Percentiles rank a stretch among this genome's conserved stretches.
phyloP scores from a whole-genome alignment of 2,329 filamentous ascomycete species.

The Metarhizium anisopliae region DNA sequence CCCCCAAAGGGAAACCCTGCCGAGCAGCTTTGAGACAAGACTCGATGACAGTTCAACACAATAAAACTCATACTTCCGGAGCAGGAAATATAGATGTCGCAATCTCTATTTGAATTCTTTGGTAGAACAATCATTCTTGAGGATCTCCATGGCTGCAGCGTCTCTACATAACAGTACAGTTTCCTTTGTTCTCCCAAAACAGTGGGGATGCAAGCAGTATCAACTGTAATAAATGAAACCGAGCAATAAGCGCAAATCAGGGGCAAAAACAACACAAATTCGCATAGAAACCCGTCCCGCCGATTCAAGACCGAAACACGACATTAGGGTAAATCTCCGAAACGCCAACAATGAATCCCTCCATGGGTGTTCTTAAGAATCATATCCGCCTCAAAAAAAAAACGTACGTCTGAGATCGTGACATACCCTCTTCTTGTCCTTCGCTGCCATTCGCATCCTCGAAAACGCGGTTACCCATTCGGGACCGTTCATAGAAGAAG shows the following conservation, averaged over 20 bases:
- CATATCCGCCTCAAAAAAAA: not conserved
- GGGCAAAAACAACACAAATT: too few relatives aligned
- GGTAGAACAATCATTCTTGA: not conserved
- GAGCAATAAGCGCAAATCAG: not conserved
- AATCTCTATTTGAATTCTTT: not conserved
- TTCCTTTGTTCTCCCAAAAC: not conserved
- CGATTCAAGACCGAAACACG: not conserved
- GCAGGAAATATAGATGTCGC: not conserved
- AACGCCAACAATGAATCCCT: conserved; percentile 4
- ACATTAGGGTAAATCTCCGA: not conserved
- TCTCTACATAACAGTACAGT: not conserved
- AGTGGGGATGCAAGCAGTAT: not conserved
- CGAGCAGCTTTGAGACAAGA: too few relatives aligned
- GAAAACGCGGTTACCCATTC: not conserved
- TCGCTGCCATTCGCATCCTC: not conserved
- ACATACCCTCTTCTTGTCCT: not conserved
- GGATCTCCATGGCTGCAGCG: not conserved
- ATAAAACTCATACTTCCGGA: not conserved
- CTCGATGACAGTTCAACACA: too few relatives aligned
- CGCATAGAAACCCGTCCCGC: not conserved
- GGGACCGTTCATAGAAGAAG: not conserved
- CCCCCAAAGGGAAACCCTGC: too few relatives aligned
- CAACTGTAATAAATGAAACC: not conserved
- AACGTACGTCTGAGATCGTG: not conserved
- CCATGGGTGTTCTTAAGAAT: conserved; percentile 1